phyloP scores from a whole-genome alignment of 2,329 filamentous ascomycete species.

The Chalaropsis thielavioides region DNA sequence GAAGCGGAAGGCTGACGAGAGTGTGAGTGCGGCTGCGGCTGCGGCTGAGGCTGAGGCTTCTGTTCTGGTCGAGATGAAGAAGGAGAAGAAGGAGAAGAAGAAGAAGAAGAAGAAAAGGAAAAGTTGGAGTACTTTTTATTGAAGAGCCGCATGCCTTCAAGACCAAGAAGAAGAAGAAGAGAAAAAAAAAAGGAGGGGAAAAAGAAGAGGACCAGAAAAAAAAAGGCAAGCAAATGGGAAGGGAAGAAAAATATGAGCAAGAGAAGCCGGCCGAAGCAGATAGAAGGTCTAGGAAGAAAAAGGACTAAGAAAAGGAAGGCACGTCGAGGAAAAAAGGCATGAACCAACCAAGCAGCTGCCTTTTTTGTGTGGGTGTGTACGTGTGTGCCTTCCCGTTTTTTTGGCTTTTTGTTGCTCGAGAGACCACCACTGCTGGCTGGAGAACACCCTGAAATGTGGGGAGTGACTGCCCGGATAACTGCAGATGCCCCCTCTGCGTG shows the following conservation, averaged over 20 bases:
- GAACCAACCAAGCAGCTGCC: not conserved
- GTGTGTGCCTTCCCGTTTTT: constrained; percentile 1
- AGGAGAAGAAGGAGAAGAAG: not conserved
- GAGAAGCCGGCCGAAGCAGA: constrained; percentile 16
- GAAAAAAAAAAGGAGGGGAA: constrained; percentile 18
- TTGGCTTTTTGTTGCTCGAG: not conserved
- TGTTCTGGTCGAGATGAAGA: constrained; percentile 11
- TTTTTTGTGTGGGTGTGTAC: constrained; percentile 3
- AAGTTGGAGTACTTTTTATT: constrained; percentile 15
- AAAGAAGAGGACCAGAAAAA: constrained; percentile 5
- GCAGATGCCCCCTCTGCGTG: not conserved
- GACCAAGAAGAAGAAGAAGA: constrained; percentile 15
- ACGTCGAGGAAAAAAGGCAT: not conserved
- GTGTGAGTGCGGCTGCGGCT: not conserved
- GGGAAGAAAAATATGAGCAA: constrained; percentile 22
- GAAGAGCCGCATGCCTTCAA: constrained; percentile 18
- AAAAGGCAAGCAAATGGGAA: constrained; percentile 6
- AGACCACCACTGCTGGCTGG: constrained; percentile 4
- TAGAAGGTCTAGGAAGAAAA: constrained; percentile 14
- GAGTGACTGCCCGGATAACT: not conserved
- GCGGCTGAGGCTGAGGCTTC: not conserved
- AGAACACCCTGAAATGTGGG: constrained; percentile 9
- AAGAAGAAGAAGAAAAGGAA: constrained; percentile 16
- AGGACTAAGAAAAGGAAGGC: constrained; percentile 17
- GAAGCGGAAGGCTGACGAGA: not conserved